Conservation (phyloP, 805 yeast genomes). For the Candida mattraensis region DNA sequence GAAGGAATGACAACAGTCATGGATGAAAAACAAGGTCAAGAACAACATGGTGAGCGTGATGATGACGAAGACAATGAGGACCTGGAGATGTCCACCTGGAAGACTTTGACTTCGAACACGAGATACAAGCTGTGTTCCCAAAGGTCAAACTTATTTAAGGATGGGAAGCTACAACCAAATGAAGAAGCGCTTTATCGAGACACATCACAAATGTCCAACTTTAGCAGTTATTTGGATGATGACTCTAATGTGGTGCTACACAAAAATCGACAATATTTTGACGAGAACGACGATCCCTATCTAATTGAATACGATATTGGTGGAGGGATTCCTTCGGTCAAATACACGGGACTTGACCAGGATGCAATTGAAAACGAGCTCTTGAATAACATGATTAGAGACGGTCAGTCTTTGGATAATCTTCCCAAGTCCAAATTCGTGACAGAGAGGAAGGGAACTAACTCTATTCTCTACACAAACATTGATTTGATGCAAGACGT, state of each 20-base stretch:
- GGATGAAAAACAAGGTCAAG: conserved; percentile 28
- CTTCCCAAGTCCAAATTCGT: conserved; percentile 41
- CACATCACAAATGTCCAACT: conserved; percentile 65
- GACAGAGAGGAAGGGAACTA: conserved; percentile 54
- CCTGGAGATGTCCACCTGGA: conserved; percentile 81
- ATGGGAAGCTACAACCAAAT: conserved; percentile 57
- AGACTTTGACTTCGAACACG: conserved; percentile 72
- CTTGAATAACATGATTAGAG: conserved; percentile 36
- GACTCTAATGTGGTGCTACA: conserved; percentile 34
- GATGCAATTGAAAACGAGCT: conserved; percentile 46
- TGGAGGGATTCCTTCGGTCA: conserved; percentile 74
- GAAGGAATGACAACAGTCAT: conserved; percentile 45
- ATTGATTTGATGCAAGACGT: conserved; percentile 83
- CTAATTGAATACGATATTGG: conserved; percentile 80
- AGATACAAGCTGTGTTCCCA: conserved; percentile 72
- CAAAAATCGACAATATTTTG: conserved; percentile 36
- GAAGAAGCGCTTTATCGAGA: conserved; percentile 70
- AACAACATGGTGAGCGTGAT: conserved; percentile 18
- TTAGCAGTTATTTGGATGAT: conserved; percentile 46
- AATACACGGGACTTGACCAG: conserved; percentile 48
- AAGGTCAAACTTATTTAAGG: conserved; percentile 66
- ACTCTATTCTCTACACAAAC: conserved; percentile 59
- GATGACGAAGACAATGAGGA: conserved; percentile 62
- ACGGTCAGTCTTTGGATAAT: conserved; percentile 35
- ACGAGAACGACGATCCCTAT: conserved; percentile 61